These are phyloP conservation scores for Blastobotrys capitulatus DNA, from an alignment of 1,139 yeast genomes.

Conservation along the genomic window DNA sequence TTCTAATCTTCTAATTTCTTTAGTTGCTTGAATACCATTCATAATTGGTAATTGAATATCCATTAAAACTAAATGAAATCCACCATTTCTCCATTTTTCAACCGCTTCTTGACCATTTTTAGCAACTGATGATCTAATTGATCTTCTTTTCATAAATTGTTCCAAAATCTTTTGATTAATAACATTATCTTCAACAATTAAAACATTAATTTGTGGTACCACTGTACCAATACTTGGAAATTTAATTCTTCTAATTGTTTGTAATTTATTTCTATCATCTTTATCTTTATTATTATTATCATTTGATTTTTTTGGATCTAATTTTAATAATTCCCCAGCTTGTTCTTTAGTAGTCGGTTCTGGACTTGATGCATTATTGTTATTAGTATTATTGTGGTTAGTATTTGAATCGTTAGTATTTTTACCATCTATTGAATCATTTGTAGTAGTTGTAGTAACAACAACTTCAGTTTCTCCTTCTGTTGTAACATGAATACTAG, in stretches of 20 bases:
- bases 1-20: slow-evolving; percentile 80
- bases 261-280: too few relatives aligned
- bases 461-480: neutral
- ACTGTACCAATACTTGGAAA: slow-evolving; percentile 30
- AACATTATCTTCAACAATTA: slow-evolving; percentile 93
- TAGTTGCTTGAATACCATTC: slow-evolving; percentile 90
- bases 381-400: neutral
- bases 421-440: neutral
- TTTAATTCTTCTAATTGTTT: neutral
- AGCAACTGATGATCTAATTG: slow-evolving; percentile 80
- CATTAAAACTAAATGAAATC: slow-evolving; percentile 87
- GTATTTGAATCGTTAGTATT: neutral
- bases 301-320: neutral
- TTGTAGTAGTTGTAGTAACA: neutral
- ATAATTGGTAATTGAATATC: slow-evolving; percentile 92
- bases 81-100: slow-evolving; percentile 88
- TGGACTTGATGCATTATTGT: neutral
- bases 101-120: slow-evolving; percentile 90
- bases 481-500: neutral
- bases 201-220: slow-evolving; percentile 76
- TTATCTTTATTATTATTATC: neutral
- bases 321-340: neutral
- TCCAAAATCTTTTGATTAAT: slow-evolving; percentile 91
- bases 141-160: slow-evolving; percentile 81
- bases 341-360: neutral